Conservation (phyloP, 192 early-diverging fungal genomes). For the Podila horticola region DNA sequence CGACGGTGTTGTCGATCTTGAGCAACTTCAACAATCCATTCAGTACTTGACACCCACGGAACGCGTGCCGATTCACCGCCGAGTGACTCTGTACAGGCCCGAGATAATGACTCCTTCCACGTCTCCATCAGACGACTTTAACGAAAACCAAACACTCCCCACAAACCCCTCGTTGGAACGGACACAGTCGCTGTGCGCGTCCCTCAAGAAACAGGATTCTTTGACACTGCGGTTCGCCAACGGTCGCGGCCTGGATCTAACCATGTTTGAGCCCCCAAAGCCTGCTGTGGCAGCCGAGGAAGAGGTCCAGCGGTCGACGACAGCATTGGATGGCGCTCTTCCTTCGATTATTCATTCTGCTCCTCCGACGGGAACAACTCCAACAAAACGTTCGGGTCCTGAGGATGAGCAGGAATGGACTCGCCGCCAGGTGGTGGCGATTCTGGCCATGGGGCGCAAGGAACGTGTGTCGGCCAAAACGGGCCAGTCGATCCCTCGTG, state of each 20-base stretch:
- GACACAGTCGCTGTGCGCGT: not conserved
- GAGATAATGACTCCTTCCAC: conserved; percentile 13
- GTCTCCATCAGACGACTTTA: not conserved
- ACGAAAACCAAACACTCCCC: not conserved
- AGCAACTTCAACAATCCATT: conserved; percentile 6
- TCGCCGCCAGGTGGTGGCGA: conserved; percentile 22
- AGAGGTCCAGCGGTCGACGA: not conserved
- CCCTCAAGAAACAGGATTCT: not conserved
- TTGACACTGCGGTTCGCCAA: conserved; percentile 23
- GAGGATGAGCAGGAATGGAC: conserved; percentile 11
- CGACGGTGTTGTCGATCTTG: conserved; percentile 11
- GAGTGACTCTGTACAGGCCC: conserved; percentile 36
- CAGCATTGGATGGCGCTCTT: not conserved
- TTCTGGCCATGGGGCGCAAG: conserved; percentile 34
- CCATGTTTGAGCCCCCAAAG: not conserved
- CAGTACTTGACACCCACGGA: conserved; percentile 1
- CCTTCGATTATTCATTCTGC: not conserved
- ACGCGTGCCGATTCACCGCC: conserved; percentile 29
- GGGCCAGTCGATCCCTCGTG: conserved; percentile 5
- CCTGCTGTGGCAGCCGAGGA: not conserved
- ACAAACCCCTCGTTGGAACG: not conserved
- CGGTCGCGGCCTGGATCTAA: conserved; percentile 27
- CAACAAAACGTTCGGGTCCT: not conserved
- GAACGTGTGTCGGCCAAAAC: conserved; percentile 33
- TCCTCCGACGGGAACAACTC: not conserved